phyloP scores from a whole-genome alignment of 441 rosid species.

The Populus hybrid region DNA sequence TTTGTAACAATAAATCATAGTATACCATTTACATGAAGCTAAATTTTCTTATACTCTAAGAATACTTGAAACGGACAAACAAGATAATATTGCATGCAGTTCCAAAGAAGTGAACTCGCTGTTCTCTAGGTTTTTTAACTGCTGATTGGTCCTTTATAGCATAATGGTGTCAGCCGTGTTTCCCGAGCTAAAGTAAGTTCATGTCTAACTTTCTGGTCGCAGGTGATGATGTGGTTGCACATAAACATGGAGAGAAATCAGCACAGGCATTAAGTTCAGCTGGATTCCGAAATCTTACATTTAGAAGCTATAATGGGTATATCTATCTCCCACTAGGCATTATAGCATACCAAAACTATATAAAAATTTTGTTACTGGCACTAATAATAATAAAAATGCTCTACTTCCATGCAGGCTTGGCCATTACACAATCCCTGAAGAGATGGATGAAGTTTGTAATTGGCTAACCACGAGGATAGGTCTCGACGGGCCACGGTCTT shows the following conservation, averaged over 20 bases:
- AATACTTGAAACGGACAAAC: neutral
- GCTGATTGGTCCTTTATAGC: neutral
- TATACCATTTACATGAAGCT: neutral
- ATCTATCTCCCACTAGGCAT: neutral
- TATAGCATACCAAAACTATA: neutral
- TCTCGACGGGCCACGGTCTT: conserved; percentile 37
- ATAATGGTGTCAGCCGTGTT: neutral
- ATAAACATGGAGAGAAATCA: conserved; percentile 54
- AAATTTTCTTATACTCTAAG: no score
- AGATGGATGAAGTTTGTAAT: conserved; percentile 49
- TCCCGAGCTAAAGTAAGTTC: neutral
- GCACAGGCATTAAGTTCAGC: conserved; percentile 41
- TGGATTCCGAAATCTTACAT: conserved; percentile 42
- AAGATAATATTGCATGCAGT: neutral
- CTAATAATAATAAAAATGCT: neutral
- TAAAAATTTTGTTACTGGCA: neutral
- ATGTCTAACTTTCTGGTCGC: conserved; percentile 17
- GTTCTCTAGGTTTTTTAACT: neutral
- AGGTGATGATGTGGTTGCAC: conserved; percentile 65
- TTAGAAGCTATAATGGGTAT: conserved; percentile 45
- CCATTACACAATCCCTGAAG: conserved; percentile 61
- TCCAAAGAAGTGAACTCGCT: neutral
- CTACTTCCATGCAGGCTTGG: conserved; percentile 44
- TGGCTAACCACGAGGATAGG: conserved; percentile 52
- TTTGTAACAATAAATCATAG: neutral